These are phyloP conservation scores for Quercus berberidifolia DNA, from an alignment of 306 rosid genomes.

Conservation along the genomic window DNA sequence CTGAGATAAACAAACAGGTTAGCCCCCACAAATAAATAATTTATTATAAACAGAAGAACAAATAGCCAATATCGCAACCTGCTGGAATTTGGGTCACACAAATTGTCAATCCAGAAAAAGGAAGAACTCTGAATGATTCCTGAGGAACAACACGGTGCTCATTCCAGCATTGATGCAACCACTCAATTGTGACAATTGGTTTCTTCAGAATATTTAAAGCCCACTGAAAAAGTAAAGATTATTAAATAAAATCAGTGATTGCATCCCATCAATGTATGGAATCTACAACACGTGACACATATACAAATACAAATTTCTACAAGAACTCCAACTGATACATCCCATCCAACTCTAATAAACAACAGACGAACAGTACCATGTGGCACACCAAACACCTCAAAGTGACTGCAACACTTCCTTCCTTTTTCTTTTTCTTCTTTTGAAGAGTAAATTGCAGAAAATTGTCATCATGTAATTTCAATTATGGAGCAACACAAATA, in stretches of 20 bases:
- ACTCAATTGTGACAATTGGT: constrained; percentile 77
- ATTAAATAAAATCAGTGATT: constrained; percentile 20
- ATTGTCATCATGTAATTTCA: background rate
- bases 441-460: background rate
- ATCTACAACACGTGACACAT: constrained; percentile 1
- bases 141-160: constrained; percentile 94
- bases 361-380: background rate
- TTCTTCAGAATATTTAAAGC: constrained; percentile 85
- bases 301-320: constrained; percentile 8
- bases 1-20: constrained; percentile 48
- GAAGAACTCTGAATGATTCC: constrained; percentile 81
- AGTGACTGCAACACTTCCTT: background rate
- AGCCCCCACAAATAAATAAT: constrained; percentile 26
- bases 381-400: background rate
- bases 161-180: constrained; percentile 88
- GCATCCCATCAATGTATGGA: constrained; percentile 1
- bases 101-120: constrained; percentile 83
- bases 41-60: constrained; percentile 22
- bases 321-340: constrained; percentile 2
- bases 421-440: background rate
- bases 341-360: background rate
- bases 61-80: constrained; percentile 51
- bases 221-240: constrained; percentile 60
- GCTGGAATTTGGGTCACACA: constrained; percentile 78
- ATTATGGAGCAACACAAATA: background rate